These are phyloP conservation scores for Lobosporangium transversale DNA, from an alignment of 192 early-diverging fungal genomes.

Conservation along the genomic window DNA sequence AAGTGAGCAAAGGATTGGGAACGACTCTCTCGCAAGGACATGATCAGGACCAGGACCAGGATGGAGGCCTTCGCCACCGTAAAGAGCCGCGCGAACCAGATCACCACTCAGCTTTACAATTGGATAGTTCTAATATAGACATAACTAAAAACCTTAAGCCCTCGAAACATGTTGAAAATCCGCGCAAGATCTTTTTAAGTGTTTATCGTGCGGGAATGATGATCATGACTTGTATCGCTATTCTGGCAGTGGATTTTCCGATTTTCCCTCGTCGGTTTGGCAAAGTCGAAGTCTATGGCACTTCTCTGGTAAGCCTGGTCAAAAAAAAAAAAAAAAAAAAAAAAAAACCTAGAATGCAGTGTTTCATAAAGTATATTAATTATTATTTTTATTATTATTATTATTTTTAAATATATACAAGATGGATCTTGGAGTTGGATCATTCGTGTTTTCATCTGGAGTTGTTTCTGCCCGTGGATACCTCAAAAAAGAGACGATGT, in stretches of 20 bases:
- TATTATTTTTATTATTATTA: background rate
- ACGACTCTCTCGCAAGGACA: background rate
- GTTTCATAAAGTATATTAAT: background rate
- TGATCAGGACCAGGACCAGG: conserved; percentile 4
- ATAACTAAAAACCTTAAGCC: background rate
- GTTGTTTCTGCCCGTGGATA: conserved; percentile 78
- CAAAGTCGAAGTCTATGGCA: conserved; percentile 92
- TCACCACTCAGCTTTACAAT: conserved; percentile 23
- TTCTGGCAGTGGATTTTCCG: conserved; percentile 95
- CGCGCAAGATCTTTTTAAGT: conserved; percentile 66
- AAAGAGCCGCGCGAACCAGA: conserved; percentile 11
- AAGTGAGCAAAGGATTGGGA: background rate
- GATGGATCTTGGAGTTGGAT: conserved; percentile 97
- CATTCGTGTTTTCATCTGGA: conserved; percentile 92
- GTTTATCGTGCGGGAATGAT: conserved; percentile 82
- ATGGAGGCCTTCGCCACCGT: conserved; percentile 33
- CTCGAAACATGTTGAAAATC: conserved; percentile 5
- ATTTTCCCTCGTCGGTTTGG: conserved; percentile 90
- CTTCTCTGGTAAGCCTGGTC: conserved; percentile 73
- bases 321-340: background rate
- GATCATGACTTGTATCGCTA: conserved; percentile 83
- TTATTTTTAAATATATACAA: no score
- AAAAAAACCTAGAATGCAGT: background rate
- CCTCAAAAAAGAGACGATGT: conserved; percentile 49
- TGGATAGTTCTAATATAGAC: conserved; percentile 6